A percentile compares a stretch with the other conserved stretches of the same genome.
phyloP scores from a whole-genome alignment of 2,329 filamentous ascomycete genomes.

The Fusarium setosum region DNA sequence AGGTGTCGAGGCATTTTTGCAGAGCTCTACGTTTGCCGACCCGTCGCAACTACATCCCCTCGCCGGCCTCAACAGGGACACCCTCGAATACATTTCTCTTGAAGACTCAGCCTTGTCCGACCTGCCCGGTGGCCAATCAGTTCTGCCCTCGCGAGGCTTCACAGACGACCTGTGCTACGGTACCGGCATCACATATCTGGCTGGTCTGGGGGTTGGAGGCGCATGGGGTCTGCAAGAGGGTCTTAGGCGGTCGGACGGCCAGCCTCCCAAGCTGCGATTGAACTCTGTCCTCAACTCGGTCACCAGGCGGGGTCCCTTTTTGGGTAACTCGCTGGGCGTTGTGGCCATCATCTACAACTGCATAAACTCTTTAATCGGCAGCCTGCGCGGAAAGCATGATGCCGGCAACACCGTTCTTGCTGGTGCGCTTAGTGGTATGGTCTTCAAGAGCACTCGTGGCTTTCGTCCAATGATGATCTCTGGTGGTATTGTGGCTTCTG shows the following conservation, averaged over 20 bases:
- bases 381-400: constrained; percentile 86
- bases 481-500: constrained; percentile 85
- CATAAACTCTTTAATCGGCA: constrained; percentile 85
- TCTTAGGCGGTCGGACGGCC: constrained; percentile 78
- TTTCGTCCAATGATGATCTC: constrained; percentile 94
- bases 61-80: constrained; percentile 91
- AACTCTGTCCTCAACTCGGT: constrained; percentile 96
- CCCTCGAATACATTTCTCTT: constrained; percentile 92
- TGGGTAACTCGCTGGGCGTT: constrained; percentile 96
- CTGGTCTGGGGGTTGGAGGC: constrained; percentile 87
- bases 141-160: constrained; percentile 94
- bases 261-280: constrained; percentile 89
- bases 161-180: constrained; percentile 99
- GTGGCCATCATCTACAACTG: constrained; percentile 97
- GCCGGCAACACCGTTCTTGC: constrained; percentile 88
- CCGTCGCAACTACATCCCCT: constrained; percentile 91
- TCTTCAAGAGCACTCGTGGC: constrained; percentile 97
- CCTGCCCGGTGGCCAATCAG: constrained; percentile 85
- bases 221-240: constrained; percentile 94
- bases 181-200: constrained; percentile 91
- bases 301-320: constrained; percentile 90
- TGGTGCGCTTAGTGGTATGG: constrained; percentile 87
- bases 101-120: constrained; percentile 92
- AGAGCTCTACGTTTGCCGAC: constrained; percentile 81
- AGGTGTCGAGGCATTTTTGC: constrained; percentile 89